Evolutionary conservation across 2,329 filamentous ascomycete genomes (phyloP).

Genomic region (Microdochium nivale): DNA sequence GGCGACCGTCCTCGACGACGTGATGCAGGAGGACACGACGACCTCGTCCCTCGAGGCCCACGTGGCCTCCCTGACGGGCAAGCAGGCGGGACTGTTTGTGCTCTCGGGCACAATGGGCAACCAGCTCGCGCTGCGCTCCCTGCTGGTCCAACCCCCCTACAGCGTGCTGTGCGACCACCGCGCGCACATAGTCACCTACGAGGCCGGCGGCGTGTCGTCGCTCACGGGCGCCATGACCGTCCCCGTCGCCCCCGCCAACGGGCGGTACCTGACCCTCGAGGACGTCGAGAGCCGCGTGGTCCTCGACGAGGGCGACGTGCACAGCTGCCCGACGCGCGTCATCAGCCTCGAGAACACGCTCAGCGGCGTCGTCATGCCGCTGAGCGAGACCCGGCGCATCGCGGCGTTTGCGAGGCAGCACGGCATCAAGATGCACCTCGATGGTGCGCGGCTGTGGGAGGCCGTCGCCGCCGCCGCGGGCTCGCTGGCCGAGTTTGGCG

Average conservation of each 20-base stretch:
- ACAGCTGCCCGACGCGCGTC: constrained; percentile 30
- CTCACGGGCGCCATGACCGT: constrained; percentile 58
- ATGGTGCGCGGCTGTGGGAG: constrained; percentile 45
- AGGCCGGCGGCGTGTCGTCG: constrained; percentile 47
- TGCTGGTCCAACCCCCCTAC: constrained; percentile 63
- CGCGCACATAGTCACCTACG: constrained; percentile 57
- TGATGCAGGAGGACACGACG: constrained; percentile 62
- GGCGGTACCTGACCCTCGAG: constrained; percentile 31
- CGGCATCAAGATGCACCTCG: constrained; percentile 37
- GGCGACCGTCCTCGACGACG: constrained; percentile 68
- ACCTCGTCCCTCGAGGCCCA: constrained; percentile 59
- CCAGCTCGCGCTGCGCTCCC: constrained; percentile 63
- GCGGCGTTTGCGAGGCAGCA: constrained; percentile 21
- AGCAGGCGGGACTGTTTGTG: constrained; percentile 62
- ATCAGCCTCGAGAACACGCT: constrained; percentile 34
- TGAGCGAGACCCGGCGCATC: constrained; percentile 23
- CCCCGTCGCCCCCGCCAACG: constrained; percentile 26
- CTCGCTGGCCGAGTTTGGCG: constrained; percentile 29
- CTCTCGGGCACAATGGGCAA: constrained; percentile 78
- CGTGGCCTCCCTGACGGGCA: constrained; percentile 55
- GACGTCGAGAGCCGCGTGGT: constrained; percentile 19
- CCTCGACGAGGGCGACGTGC: constrained; percentile 19
- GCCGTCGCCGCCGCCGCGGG: constrained; percentile 30
- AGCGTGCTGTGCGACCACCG: constrained; percentile 60
- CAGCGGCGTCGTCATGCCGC: constrained; percentile 23